phyloP scores from a whole-genome alignment of 352 stramenopile genomes.

The Thalassiosira mediterranea region DNA sequence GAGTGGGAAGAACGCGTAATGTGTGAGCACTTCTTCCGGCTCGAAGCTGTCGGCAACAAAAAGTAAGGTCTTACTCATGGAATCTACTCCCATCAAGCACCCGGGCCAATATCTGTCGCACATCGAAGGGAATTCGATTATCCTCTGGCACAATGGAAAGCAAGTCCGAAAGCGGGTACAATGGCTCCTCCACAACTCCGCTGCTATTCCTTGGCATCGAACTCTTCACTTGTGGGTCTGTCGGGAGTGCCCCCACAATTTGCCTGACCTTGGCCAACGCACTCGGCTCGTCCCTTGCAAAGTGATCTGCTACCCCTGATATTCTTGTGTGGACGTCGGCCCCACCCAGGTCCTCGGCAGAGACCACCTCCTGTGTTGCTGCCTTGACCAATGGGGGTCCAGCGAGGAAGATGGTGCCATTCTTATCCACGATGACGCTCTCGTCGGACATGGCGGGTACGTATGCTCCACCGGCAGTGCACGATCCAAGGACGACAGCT shows the following conservation, averaged over 20 bases:
- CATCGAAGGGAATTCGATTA: slow-evolving; percentile 94
- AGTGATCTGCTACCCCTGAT: slow-evolving; percentile 96
- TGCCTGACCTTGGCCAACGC: slow-evolving; percentile 86
- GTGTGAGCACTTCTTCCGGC: no score
- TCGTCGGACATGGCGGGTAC: slow-evolving; percentile 98
- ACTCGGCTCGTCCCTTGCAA: slow-evolving; percentile 94
- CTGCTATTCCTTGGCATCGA: slow-evolving; percentile 43
- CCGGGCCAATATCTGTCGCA: slow-evolving; percentile 94
- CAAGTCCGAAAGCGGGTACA: slow-evolving; percentile 92
- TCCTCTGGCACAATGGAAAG: slow-evolving; percentile 93
- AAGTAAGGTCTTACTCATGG: slow-evolving; percentile 91
- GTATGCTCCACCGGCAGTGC: slow-evolving; percentile 94
- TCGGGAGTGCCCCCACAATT: slow-evolving; percentile 90
- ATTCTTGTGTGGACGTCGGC: slow-evolving; percentile 88
- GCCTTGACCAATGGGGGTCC: slow-evolving; percentile 97
- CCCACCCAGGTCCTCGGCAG: slow-evolving; percentile 93
- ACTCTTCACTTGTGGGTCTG: slow-evolving; percentile 31
- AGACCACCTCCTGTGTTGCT: slow-evolving; percentile 96
- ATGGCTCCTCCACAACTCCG: slow-evolving; percentile 88
- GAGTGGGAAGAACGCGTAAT: slow-evolving; percentile 4
- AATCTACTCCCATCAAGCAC: slow-evolving; percentile 96
- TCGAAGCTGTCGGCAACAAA: no score
- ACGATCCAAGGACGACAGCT: slow-evolving; percentile 96
- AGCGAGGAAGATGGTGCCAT: slow-evolving; percentile 96
- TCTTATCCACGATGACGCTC: slow-evolving; percentile 95